Evolutionary conservation across 306 rosid genomes (phyloP).

Genomic region (Calophaca sinica): DNA sequence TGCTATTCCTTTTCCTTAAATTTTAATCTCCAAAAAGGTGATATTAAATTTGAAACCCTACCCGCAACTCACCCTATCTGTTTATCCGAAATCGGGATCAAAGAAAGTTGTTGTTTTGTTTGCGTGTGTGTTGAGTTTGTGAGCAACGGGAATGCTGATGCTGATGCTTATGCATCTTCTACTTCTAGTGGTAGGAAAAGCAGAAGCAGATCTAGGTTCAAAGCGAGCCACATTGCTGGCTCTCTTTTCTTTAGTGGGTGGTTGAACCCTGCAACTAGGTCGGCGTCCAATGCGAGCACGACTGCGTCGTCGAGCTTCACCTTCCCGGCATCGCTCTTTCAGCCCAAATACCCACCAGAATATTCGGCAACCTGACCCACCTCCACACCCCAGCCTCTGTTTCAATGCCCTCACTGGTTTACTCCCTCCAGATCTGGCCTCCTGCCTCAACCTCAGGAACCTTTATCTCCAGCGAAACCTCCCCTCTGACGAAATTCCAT

Average conservation of each 20-base stretch:
- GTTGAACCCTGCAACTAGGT: constrained; percentile 64
- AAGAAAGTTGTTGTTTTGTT: too few relatives aligned
- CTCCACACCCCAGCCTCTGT: constrained; percentile 66
- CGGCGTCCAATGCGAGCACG: constrained; percentile 59
- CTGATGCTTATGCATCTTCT: background rate
- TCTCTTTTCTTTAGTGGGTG: constrained; percentile 59
- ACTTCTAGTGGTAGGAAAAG: background rate
- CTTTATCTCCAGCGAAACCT: constrained; percentile 65
- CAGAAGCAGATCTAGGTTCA: constrained; percentile 55
- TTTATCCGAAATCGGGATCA: too few relatives aligned
- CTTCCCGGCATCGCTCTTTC: constrained; percentile 71
- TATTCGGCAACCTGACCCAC: constrained; percentile 59
- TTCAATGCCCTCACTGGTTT: constrained; percentile 63
- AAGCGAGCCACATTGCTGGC: constrained; percentile 62
- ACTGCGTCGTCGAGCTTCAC: constrained; percentile 60
- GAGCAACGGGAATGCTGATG: background rate
- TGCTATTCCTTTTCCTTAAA: too few relatives aligned
- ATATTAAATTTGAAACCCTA: too few relatives aligned
- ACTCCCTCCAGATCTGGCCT: constrained; percentile 67
- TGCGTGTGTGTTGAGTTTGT: too few relatives aligned
- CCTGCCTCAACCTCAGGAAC: constrained; percentile 60
- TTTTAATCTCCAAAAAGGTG: too few relatives aligned
- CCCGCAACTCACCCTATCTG: too few relatives aligned
- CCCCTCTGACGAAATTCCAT: constrained; percentile 56
- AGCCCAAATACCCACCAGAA: constrained; percentile 59